These are phyloP conservation scores for Thalassiosira mediterranea DNA, from an alignment of 352 stramenopile genomes.

Conservation along the genomic window DNA sequence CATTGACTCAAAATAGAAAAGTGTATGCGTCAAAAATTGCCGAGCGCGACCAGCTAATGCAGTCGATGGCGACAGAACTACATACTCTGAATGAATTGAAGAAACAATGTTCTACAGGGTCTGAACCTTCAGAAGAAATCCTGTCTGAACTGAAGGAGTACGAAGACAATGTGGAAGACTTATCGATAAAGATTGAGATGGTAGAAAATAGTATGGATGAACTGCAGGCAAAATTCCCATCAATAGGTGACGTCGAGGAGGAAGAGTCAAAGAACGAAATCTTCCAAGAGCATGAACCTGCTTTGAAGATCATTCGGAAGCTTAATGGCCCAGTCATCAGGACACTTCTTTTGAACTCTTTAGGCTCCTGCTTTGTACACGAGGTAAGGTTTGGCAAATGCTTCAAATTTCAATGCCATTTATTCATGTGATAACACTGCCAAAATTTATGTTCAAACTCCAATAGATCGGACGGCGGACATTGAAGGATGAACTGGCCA, in stretches of 20 bases:
- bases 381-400: too few relatives aligned
- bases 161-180: constrained; percentile 30
- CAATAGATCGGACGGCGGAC: too few relatives aligned
- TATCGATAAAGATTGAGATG: constrained; percentile 27
- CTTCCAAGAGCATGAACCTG: constrained; percentile 7
- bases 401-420: too few relatives aligned
- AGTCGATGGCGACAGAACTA: constrained; percentile 15
- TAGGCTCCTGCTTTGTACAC: too few relatives aligned
- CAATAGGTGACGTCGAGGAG: constrained; percentile 2
- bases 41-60: constrained; percentile 23
- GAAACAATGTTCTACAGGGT: constrained; percentile 5
- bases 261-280: background rate
- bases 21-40: constrained; percentile 19
- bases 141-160: background rate
- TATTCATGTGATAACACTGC: too few relatives aligned
- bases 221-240: constrained; percentile 1
- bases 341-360: constrained; percentile 1
- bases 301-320: constrained; percentile 4
- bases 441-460: too few relatives aligned
- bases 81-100: constrained; percentile 12
- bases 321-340: background rate
- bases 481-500: too few relatives aligned
- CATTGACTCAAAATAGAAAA: constrained; percentile 8
- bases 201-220: constrained; percentile 31
- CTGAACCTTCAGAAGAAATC: constrained; percentile 1